Percentiles rank a stretch among this genome's conserved stretches.
Evolutionary conservation across 352 stramenopile genomes (phyloP).

Genomic region (Pythium rishiriense): DNA sequence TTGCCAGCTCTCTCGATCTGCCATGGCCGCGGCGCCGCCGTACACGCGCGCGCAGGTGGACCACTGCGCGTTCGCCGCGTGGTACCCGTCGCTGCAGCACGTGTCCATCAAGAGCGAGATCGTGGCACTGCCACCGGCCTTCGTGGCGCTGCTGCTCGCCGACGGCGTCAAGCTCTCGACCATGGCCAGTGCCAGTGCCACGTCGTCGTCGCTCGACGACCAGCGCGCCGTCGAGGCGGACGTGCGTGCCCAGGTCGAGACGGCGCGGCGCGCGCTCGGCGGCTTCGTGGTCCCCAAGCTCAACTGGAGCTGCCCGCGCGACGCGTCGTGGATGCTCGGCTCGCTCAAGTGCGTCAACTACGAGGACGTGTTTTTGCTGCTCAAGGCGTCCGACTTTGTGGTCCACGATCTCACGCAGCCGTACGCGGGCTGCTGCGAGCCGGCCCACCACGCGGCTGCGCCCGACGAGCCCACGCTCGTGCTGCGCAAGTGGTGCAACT

Average conservation of each 20-base stretch:
- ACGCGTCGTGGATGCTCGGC: conserved; percentile 92
- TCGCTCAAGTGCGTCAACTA: conserved; percentile 77
- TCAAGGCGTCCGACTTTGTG: conserved; percentile 88
- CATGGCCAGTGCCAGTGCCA: conserved; percentile 27
- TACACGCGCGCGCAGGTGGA: conserved; percentile 78
- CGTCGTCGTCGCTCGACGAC: conserved; percentile 15
- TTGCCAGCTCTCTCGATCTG: not conserved
- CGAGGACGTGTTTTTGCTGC: conserved; percentile 81
- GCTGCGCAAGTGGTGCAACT: conserved; percentile 95
- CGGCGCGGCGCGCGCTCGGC: conserved; percentile 58
- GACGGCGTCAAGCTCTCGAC: conserved; percentile 65
- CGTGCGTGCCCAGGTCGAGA: conserved; percentile 63
- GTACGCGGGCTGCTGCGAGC: conserved; percentile 65
- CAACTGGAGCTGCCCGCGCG: conserved; percentile 93
- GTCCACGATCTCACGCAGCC: conserved; percentile 89
- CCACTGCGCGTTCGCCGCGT: conserved; percentile 74
- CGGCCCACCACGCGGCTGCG: not conserved
- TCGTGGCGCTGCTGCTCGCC: conserved; percentile 63
- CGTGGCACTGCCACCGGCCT: conserved; percentile 47
- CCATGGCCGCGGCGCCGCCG: conserved; percentile 20
- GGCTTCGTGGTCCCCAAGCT: conserved; percentile 89
- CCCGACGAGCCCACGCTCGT: conserved; percentile 69
- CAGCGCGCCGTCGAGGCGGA: conserved; percentile 37
- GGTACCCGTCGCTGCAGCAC: conserved; percentile 60
- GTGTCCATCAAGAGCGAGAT: conserved; percentile 69